Evolutionary conservation across 1,284 basidiomycete genomes (phyloP).

Genomic region (Ganoderma multipileum): DNA sequence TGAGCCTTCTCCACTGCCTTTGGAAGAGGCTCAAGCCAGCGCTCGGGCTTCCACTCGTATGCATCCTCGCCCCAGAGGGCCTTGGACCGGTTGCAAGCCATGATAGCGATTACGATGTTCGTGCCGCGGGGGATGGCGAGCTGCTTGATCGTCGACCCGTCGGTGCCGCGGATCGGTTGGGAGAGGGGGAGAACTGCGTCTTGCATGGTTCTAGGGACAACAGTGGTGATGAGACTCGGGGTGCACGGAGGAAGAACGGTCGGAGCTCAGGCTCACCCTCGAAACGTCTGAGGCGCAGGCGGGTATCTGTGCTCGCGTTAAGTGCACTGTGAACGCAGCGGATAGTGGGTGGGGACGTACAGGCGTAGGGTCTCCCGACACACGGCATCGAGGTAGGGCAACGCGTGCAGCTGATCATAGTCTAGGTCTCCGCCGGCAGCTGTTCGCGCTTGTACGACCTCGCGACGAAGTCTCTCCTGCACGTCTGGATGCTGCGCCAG

Average conservation of each 20-base stretch:
- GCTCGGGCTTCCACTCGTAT: constrained; percentile 51
- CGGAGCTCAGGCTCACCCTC: constrained; percentile 13
- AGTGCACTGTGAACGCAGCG: not conserved
- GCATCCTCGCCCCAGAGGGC: constrained; percentile 64
- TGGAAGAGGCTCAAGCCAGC: constrained; percentile 37
- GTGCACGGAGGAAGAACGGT: not conserved
- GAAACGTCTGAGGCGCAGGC: constrained; percentile 7
- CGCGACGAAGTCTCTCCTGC: constrained; percentile 28
- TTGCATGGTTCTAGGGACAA: constrained; percentile 21
- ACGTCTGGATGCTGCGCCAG: constrained; percentile 18
- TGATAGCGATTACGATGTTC: constrained; percentile 53
- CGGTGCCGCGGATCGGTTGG: constrained; percentile 28
- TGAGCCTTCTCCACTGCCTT: constrained; percentile 22
- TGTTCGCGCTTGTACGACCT: constrained; percentile 29
- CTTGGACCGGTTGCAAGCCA: constrained; percentile 51
- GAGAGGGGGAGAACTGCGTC: constrained; percentile 34
- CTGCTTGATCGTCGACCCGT: constrained; percentile 44
- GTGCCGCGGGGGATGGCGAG: constrained; percentile 55
- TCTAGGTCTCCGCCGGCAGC: constrained; percentile 22
- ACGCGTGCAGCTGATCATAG: constrained; percentile 40
- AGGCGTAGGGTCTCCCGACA: constrained; percentile 41
- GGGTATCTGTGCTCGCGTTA: constrained; percentile 13
- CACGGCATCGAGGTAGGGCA: constrained; percentile 43
- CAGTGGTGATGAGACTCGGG: not conserved
- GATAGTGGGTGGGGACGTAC: constrained; percentile 10